Percentiles rank a stretch among this genome's conserved stretches.
phyloP scores from a whole-genome alignment of 1,284 basidiomycete species.

The Pseudozyma tsukubaensis region DNA sequence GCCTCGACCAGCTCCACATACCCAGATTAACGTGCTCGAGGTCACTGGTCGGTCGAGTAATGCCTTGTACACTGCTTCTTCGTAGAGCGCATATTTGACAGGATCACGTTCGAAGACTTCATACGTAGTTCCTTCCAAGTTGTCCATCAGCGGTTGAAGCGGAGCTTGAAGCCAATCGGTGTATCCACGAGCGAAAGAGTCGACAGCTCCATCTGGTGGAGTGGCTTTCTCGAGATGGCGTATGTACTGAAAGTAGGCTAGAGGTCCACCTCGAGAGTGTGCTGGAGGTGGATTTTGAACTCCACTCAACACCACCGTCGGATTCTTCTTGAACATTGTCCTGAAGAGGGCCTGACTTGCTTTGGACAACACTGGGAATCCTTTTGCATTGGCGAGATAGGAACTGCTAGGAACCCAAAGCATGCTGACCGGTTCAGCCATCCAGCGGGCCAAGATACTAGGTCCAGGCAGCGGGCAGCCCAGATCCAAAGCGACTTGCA shows the following conservation, averaged over 20 bases:
- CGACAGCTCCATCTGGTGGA: constrained; percentile 69
- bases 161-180: constrained; percentile 96
- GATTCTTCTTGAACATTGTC: constrained; percentile 48
- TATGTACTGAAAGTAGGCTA: constrained; percentile 87
- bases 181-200: constrained; percentile 90
- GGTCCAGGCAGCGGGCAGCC: constrained; percentile 77
- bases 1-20: constrained; percentile 95
- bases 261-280: constrained; percentile 79
- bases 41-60: constrained; percentile 83
- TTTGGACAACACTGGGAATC: constrained; percentile 95
- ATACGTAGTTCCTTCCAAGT: constrained; percentile 92
- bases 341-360: constrained; percentile 61
- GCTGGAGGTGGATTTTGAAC: constrained; percentile 52
- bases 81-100: constrained; percentile 94
- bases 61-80: constrained; percentile 74
- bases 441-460: constrained; percentile 83
- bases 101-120: constrained; percentile 98
- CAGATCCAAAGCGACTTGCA: constrained; percentile 85
- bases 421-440: constrained; percentile 87
- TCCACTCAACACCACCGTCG: constrained; percentile 54
- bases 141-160: constrained; percentile 94
- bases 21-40: constrained; percentile 67
- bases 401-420: constrained; percentile 88
- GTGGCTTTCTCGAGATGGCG: constrained; percentile 63
- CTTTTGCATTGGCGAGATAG: constrained; percentile 95